phyloP scores from a whole-genome alignment of 2,329 filamentous ascomycete genomes.

The Fusarium longipes region DNA sequence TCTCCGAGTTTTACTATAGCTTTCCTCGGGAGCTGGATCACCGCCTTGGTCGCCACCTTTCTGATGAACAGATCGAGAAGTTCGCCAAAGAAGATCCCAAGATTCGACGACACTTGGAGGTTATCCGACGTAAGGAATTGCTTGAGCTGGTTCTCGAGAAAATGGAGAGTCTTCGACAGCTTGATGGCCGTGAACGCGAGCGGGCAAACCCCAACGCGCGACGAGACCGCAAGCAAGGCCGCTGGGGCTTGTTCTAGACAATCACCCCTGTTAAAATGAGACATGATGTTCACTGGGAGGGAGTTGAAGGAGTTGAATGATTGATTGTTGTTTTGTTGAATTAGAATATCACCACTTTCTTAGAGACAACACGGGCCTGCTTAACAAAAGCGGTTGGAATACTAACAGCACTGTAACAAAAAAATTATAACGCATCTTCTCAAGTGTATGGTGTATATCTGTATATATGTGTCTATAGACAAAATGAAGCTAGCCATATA shows the following conservation, averaged over 20 bases:
- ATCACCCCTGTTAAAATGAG: slow-evolving; percentile 31
- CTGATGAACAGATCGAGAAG: slow-evolving; percentile 82
- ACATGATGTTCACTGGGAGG: slow-evolving; percentile 44
- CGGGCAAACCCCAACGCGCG: slow-evolving; percentile 46
- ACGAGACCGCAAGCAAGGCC: slow-evolving; percentile 54
- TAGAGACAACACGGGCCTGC: slow-evolving; percentile 14
- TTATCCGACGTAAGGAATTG: slow-evolving; percentile 91
- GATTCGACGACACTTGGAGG: slow-evolving; percentile 87
- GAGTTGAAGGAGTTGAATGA: slow-evolving; percentile 46
- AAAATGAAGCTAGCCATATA: neutral
- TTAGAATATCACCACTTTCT: slow-evolving; percentile 38
- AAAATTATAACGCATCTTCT: too few relatives aligned
- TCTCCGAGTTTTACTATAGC: slow-evolving; percentile 97
- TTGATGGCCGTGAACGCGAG: slow-evolving; percentile 80
- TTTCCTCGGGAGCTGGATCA: slow-evolving; percentile 93
- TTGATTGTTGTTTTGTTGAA: slow-evolving; percentile 40
- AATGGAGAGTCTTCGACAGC: slow-evolving; percentile 88
- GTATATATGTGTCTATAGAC: neutral
- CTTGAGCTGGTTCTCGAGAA: slow-evolving; percentile 94
- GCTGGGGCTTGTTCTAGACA: slow-evolving; percentile 63
- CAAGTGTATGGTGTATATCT: too few relatives aligned
- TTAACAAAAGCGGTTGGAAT: neutral
- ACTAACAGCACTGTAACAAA: too few relatives aligned
- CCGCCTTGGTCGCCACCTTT: slow-evolving; percentile 83
- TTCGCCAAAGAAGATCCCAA: slow-evolving; percentile 96